Base-by-base conservation (phyloP, 306 rosid genomes). In the Vigna radiata region DNA sequence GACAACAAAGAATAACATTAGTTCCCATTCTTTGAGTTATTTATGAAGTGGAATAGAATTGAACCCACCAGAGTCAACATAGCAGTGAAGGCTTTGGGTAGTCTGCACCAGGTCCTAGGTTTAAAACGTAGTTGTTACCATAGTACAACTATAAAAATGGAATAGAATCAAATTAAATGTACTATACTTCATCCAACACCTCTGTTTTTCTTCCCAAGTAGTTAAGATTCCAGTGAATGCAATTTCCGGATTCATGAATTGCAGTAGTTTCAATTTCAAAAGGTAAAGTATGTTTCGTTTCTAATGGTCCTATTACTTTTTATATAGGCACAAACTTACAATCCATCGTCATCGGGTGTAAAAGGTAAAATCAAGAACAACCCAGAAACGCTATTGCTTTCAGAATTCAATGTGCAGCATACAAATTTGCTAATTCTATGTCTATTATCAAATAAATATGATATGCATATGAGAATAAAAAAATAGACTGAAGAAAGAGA, bases 301-400 rank as follows among this genome's bases (percentile, higher is more conserved):
- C 66, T 39, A 64, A 50, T 7, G 29, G 2, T 25, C 27, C 27
- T 25, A 25, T 25, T 25, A 25, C 1, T 25, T 25, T 25, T 2
- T 25, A 25, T 25, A 25, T 25, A 25, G 27, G 27, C 27, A 25
- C 4, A 29, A 29, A 29, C 33, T 29, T 29, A 4, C n/a, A 33
- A 31, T 13, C 10, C 61, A 63, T 1, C 72, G 36, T 2, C 37
- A 68, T 12, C 12, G 8, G 8, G 37, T 1, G 19, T 6, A 36
- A 47, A 68, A 68, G 11, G 17, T 2, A 31, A 68, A 68, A 68
- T 11, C 15, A 68, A 68, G 43, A 31, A 44, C 67, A 52, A 53
- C 67, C 81, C 43, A 60, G 21, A 60, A 60, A 48, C 31, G 4
- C 36, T 7, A 18, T 13, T 56, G 69, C 53, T 17, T 46, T 39